Evolutionary conservation across 345 rosid species (phyloP).

Genomic region (Brassica nigra): DNA sequence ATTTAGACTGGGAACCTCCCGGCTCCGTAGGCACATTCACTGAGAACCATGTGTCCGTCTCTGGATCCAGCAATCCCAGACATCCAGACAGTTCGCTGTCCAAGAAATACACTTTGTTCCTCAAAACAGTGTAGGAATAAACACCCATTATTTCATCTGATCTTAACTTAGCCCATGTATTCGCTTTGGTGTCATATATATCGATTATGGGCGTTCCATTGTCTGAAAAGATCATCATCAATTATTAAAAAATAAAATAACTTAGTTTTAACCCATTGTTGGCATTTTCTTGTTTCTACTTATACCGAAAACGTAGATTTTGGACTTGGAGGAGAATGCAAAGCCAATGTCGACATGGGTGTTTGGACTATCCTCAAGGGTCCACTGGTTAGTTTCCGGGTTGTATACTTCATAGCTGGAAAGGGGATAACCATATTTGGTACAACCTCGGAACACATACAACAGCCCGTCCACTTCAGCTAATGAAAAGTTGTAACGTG

Average conservation of each 20-base stretch:
- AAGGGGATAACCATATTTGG: slow-evolving; percentile 58
- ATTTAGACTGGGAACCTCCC: not conserved
- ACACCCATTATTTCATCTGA: no score
- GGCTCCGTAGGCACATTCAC: slow-evolving; percentile 58
- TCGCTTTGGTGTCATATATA: slow-evolving; percentile 61
- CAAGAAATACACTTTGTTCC: slow-evolving; percentile 70
- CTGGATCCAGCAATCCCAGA: slow-evolving; percentile 60
- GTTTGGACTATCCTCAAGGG: slow-evolving; percentile 60
- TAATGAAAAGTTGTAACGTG: slow-evolving; percentile 83
- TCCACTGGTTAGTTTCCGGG: slow-evolving; percentile 67
- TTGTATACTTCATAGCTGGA: slow-evolving; percentile 67
- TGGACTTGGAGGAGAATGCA: slow-evolving; percentile 66
- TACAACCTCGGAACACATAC: slow-evolving; percentile 76
- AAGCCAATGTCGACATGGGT: slow-evolving; percentile 76
- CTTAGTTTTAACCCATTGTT: not conserved
- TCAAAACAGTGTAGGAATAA: slow-evolving; percentile 58
- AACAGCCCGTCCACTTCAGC: slow-evolving; percentile 71
- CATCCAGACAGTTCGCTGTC: slow-evolving; percentile 55
- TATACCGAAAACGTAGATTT: slow-evolving; percentile 74
- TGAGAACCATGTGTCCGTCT: slow-evolving; percentile 64
- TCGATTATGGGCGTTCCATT: slow-evolving; percentile 58
- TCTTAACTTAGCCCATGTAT: slow-evolving; percentile 46
- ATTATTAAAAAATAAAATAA: not conserved
- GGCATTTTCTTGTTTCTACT: not conserved
- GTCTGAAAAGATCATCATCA: slow-evolving; percentile 21